Evolutionary conservation across 257 asterid genomes (phyloP), one percentile per base, ranked within the genome.

Genomic region (Primulina eburnea): DNA sequence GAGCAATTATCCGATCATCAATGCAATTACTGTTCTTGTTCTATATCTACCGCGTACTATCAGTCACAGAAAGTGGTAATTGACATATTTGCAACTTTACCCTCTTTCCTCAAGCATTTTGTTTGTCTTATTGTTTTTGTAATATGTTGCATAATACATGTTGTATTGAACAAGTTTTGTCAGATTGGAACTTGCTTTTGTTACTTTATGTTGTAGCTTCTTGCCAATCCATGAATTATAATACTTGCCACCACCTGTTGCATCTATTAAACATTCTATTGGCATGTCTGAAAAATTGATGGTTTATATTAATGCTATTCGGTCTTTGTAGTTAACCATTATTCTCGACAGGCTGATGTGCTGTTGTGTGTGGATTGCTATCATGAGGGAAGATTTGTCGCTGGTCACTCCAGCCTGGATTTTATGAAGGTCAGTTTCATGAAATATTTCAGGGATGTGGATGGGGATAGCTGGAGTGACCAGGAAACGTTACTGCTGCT

Each of bases 31-130:
- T 94, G 99, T 79, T 89, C 83, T 53, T 85, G 81, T 52, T 74
- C 90, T 60, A 83, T 89, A 74, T 79, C 96, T 34, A 72, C 80
- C 5, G 82, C 78, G 32, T 82, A 85, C 79, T 94, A 88, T 75
- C 97, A 91, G 78, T 94, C 99, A 14, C 95, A 89, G 79, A 94
- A 91, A 74, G 99, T 90, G 99, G 99, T 93, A 86, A 73, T 10
- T 1, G 7, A 12, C n/a, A 47, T 47, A 12, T 47, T 47, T 47
- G 55, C 18, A 12, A 4, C 6, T 47, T 47, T 47, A 16, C 2
- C 18, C 55, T 47, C 55, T 12, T 47, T 47, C 55, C 6, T 16
- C 18, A 4, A 3, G 1, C 10, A 32, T 47, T 14, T 47, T 14
- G 55, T 14, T 47, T 16, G 6, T 47, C 6, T 43, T 47, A 47